Percentiles rank a stretch among this genome's conserved stretches.
These are phyloP conservation scores for Plasmodium fragile DNA, from an alignment of 169 alveolate species.

Conservation along the genomic window DNA sequence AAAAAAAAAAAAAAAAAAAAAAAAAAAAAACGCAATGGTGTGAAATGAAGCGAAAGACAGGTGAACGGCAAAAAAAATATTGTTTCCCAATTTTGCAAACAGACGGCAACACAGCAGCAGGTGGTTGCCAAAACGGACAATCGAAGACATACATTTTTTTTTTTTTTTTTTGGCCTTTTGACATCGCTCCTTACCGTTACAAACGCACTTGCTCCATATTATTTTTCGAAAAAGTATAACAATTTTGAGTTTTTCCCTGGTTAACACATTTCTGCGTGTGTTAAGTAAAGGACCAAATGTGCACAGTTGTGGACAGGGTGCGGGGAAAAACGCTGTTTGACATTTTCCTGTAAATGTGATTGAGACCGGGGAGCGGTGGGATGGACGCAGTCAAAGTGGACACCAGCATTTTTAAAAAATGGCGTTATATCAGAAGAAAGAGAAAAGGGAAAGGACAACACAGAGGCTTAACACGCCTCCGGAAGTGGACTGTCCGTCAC, in stretches of 20 bases:
- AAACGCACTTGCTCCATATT: neutral
- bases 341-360: neutral
- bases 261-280: neutral
- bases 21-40: neutral
- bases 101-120: neutral
- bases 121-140: neutral
- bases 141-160: neutral
- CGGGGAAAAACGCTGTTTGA: neutral
- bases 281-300: neutral
- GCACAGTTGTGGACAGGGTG: neutral
- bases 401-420: constrained; percentile 12
- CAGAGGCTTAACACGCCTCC: neutral
- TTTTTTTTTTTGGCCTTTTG: neutral
- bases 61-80: neutral
- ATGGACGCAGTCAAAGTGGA: neutral
- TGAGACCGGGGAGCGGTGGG: neutral
- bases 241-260: neutral
- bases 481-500: neutral
- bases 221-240: neutral
- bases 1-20: neutral
- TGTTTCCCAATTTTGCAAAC: neutral
- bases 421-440: constrained; percentile 21
- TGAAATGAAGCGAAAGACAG: neutral
- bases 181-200: neutral
- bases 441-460: neutral